A percentile compares a stretch with the other conserved stretches of the same genome.
These are phyloP conservation scores for Syzygium malaccense DNA, from an alignment of 441 rosid genomes.

Conservation along the genomic window DNA sequence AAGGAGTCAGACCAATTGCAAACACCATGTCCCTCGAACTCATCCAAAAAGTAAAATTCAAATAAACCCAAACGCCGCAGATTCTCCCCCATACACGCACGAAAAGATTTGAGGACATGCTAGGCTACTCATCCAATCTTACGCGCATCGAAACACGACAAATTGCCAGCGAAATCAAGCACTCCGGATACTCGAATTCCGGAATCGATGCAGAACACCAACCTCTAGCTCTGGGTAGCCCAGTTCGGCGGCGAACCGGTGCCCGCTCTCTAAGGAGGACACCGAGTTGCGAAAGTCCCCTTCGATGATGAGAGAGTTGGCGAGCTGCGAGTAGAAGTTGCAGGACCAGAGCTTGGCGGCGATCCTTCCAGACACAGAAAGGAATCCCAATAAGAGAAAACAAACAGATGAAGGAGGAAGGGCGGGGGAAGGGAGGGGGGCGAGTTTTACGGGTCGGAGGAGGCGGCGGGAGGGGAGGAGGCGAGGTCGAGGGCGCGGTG, in stretches of 20 bases:
- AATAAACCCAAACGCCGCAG: neutral
- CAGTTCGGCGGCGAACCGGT: constrained; percentile 48
- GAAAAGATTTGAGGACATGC: neutral
- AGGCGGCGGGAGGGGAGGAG: constrained; percentile 20
- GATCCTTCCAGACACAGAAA: constrained; percentile 17
- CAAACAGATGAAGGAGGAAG: neutral
- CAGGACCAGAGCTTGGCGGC: constrained; percentile 75
- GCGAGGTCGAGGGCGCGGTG: constrained; percentile 69
- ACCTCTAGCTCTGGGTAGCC: constrained; percentile 80
- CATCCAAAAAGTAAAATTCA: neutral
- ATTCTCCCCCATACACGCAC: neutral
- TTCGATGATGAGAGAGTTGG: constrained; percentile 70
- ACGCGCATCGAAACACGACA: neutral
- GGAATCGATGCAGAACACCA: neutral
- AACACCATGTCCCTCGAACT: neutral
- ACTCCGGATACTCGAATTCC: neutral
- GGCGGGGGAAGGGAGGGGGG: neutral
- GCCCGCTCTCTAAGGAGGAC: constrained; percentile 64
- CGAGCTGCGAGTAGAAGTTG: constrained; percentile 94
- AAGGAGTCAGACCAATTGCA: neutral
- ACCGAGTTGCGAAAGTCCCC: constrained; percentile 69
- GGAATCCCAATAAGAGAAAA: neutral
- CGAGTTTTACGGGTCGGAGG: neutral
- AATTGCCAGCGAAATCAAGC: neutral
- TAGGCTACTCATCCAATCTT: neutral